Percentiles rank a stretch among this genome's conserved stretches.
Conservation (phyloP, 805 yeast species). For the Saccharomycopsis babjevae region DNA sequence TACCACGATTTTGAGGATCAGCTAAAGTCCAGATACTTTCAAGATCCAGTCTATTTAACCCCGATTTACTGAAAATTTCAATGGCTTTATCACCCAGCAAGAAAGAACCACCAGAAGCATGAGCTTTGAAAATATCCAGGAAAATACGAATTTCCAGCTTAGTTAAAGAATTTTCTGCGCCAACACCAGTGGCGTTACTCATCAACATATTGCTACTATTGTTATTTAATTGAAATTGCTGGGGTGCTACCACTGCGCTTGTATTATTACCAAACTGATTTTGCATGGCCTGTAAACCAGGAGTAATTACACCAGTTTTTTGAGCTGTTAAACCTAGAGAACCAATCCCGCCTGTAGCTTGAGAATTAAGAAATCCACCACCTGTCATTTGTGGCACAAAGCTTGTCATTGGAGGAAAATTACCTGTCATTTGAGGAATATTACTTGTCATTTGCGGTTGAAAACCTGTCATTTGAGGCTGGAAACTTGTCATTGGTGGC, state of each 20-base stretch:
- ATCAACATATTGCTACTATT: slow-evolving; percentile 1
- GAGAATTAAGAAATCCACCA: slow-evolving; percentile 18
- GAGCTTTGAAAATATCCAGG: slow-evolving; percentile 61
- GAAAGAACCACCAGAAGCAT: slow-evolving; percentile 42
- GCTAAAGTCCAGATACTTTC: slow-evolving; percentile 88
- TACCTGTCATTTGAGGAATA: slow-evolving; percentile 25
- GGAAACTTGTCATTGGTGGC: slow-evolving; percentile 31
- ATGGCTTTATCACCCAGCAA: slow-evolving; percentile 78
- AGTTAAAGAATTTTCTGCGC: slow-evolving; percentile 69
- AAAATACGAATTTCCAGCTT: slow-evolving; percentile 43
- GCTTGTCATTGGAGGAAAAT: slow-evolving; percentile 24
- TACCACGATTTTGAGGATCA: slow-evolving; percentile 75
- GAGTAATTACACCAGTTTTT: slow-evolving; percentile 57
- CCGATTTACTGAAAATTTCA: slow-evolving; percentile 81
- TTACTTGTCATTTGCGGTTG: slow-evolving; percentile 28
- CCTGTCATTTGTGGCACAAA: slow-evolving; percentile 24
- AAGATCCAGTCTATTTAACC: slow-evolving; percentile 72
- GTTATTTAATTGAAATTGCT: slow-evolving; percentile 24
- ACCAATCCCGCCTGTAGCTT: slow-evolving; percentile 25
- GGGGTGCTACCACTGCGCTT: slow-evolving; percentile 14
- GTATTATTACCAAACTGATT: slow-evolving; percentile 21
- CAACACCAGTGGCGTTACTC: slow-evolving; percentile 24
- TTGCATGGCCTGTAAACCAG: slow-evolving; percentile 23
- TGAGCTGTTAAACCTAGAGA: slow-evolving; percentile 45
- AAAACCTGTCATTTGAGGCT: slow-evolving; percentile 30